These are phyloP conservation scores for Eimeria acervulina DNA, from an alignment of 169 alveolate genomes.

Conservation along the genomic window DNA sequence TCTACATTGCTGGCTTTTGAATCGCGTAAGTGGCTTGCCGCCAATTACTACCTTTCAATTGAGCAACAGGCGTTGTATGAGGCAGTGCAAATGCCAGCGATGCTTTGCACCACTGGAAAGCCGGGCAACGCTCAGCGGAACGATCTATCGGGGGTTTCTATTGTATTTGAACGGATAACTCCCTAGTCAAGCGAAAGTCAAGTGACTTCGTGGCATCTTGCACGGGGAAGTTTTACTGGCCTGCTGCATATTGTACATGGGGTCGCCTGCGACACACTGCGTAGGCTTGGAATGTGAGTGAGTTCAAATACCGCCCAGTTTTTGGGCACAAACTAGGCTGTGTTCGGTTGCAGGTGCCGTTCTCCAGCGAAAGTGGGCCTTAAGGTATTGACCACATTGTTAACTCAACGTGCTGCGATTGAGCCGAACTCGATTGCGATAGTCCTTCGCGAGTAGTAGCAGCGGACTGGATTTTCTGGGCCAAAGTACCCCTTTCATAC, in stretches of 20 bases:
- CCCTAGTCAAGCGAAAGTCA: background rate
- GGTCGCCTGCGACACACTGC: background rate
- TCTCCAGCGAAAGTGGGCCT: background rate
- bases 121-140: background rate
- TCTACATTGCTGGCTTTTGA: background rate
- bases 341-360: background rate
- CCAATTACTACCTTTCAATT: background rate
- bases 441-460: background rate
- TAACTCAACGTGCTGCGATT: background rate
- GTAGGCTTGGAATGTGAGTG: background rate
- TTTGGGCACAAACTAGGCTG: background rate
- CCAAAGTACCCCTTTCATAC: background rate
- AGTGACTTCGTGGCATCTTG: background rate
- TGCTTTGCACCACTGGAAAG: background rate
- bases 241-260: background rate
- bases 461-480: background rate
- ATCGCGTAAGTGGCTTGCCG: background rate
- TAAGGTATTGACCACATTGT: background rate
- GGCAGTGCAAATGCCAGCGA: background rate
- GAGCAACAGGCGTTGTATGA: background rate
- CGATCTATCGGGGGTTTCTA: background rate
- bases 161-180: background rate
- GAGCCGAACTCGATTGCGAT: background rate
- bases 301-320: background rate
- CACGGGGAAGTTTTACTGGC: background rate